Base-by-base conservation (phyloP, 1,284 basidiomycete genomes). In the Ceraceosorus guamensis region DNA sequence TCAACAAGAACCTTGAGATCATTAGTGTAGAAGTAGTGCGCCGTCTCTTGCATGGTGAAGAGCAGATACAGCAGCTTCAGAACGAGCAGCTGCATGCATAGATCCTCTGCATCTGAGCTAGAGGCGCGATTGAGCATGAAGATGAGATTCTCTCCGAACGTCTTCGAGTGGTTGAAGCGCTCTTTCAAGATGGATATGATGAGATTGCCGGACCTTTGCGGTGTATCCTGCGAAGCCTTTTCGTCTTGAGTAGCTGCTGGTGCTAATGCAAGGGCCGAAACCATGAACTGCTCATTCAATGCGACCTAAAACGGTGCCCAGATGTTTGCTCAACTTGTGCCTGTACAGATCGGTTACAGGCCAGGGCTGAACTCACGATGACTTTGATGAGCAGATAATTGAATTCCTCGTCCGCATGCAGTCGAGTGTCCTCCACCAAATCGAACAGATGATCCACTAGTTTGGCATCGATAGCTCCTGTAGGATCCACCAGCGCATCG, bases 231-330 rank as follows among this genome's bases (percentile, higher is more conserved):
- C 11, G 52, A 8, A 2, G 8, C 3, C 7, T 31, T 31, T 57
- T 60, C 30, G 60, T 57, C 4, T 60, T 2, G 39, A 41, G 3
- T 11, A 16, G 39, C 39, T 11, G 1, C 39, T 1, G 37, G 6
- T n/a, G 52, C 45, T 11, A 70, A 62, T 33, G 63, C 55, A 33
- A 81, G 60, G 2, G 80, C 76, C 0, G 81, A 85, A 7, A 97
- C 90, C 93, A 98, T 97, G 79, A 95, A 97, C 77, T 98, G 93
- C 77, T 99, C 93, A 73, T 97, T 97, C 43, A 99, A 81, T 0
- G 93, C 88, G 16, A 68, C 61, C 48, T 47, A 18, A 91, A 3
- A 24, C 24, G 3, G 24, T 24, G 24, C 3, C 24, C 24, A 24
- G 24, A 24, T 24, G 24, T 24, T 24, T 24, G 24, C 24, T 24